Evolutionary conservation across 331 rosid species (phyloP), one percentile per base, ranked within the genome.

Genomic region (Malus hybrid): DNA sequence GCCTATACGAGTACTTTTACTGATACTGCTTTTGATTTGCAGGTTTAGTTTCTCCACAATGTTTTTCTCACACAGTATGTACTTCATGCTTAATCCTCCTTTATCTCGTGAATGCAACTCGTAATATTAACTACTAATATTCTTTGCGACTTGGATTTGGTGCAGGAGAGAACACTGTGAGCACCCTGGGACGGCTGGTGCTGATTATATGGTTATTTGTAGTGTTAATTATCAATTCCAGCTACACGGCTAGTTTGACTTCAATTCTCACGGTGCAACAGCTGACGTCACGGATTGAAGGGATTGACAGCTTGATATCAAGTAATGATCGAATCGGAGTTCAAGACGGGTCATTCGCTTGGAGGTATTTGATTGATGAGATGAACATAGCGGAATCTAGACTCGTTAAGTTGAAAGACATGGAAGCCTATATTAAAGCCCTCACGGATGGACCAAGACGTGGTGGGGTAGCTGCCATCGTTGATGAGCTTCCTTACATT

Each of bases 211-310:
- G 99, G 99, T 91, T 95, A 65, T 95, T 89, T 78, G 93, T 95
- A 62, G 99, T 95, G 80, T 74, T 95, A 70, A 92, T 95, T 61
- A 95, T 95, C 87, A 95, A 89, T 80, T 95, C 99, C 28, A 95
- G 99, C 90, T 95, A 95, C 88, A 92, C 97, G 12, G 97, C 99
- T 81, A 92, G 97, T 83, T 92, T 95, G 88, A 95, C 99, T 28
- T 95, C 97, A 36, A 95, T 95, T 84, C 96, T 95, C 72, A 95
- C 97, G 10, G 93, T 95, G 75, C 97, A 95, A 80, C 97, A 87
- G 81, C 85, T 95, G 10, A 77, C 96, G 1, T 87, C 97, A 50
- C 87, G 90, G 31, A 90, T 92, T 24, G 93, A 84, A 85, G 97
- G 99, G 77, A 88, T 95, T 22, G 93, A 92, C 81, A 87, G 88